phyloP scores from a whole-genome alignment of 2,329 filamentous ascomycete genomes.

The Acrodontium crateriforme region DNA sequence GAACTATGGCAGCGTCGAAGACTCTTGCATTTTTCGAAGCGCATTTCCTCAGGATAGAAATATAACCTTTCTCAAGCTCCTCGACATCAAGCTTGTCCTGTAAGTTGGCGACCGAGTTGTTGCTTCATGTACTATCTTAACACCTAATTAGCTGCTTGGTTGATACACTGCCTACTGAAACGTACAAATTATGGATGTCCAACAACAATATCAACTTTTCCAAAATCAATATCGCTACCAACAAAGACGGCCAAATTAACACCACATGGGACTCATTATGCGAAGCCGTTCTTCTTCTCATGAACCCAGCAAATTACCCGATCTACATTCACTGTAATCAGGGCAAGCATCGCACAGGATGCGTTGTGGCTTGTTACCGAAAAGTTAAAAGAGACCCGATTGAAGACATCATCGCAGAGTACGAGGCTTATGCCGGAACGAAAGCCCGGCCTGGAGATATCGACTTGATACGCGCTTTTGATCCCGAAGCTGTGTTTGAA shows the following conservation, averaged over 20 bases:
- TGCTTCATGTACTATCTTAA: constrained; percentile 16
- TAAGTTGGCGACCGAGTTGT: constrained; percentile 27
- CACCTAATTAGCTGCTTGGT: constrained; percentile 34
- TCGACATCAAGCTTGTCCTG: constrained; percentile 69
- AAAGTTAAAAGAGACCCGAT: constrained; percentile 48
- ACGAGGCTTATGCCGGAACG: constrained; percentile 44
- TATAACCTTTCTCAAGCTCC: constrained; percentile 51
- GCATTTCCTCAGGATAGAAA: constrained; percentile 63
- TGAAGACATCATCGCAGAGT: constrained; percentile 54
- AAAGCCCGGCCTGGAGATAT: constrained; percentile 37
- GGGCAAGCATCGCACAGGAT: constrained; percentile 85
- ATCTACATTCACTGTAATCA: constrained; percentile 88
- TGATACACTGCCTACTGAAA: constrained; percentile 30
- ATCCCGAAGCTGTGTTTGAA: constrained; percentile 26
- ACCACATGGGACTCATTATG: constrained; percentile 56
- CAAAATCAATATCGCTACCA: constrained; percentile 69
- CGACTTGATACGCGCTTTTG: constrained; percentile 30
- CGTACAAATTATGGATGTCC: constrained; percentile 47
- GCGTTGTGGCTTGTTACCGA: constrained; percentile 68
- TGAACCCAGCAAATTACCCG: constrained; percentile 62
- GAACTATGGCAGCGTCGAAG: constrained; percentile 66
- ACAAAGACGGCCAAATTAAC: constrained; percentile 54
- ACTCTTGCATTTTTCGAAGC: constrained; percentile 64
- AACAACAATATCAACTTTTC: constrained; percentile 56
- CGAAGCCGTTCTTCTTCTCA: constrained; percentile 54